A percentile compares a stretch with the other conserved stretches of the same genome.
These are phyloP conservation scores for Mesembryanthemum crystallinum DNA, from an alignment of 148 eudicot species.

Conservation along the genomic window DNA sequence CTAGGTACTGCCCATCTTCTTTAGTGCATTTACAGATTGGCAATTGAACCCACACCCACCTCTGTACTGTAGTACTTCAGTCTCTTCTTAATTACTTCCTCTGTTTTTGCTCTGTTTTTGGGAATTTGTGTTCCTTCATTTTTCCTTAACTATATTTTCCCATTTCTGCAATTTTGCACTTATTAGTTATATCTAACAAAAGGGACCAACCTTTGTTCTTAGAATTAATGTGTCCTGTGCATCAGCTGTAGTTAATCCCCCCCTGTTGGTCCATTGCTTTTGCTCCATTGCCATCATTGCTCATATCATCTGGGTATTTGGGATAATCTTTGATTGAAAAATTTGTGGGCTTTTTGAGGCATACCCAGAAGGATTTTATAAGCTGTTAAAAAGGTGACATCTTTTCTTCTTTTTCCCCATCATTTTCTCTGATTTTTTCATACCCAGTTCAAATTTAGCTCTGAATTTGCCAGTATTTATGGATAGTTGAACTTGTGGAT, in stretches of 20 bases:
- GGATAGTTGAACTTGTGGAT: slow-evolving; percentile 12
- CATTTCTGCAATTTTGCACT: no score
- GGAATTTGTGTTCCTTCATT: not conserved
- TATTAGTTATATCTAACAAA: no score
- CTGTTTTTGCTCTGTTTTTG: slow-evolving; percentile 22
- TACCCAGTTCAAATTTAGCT: not conserved
- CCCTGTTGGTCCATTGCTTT: slow-evolving; percentile 20
- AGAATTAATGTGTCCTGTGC: not conserved
- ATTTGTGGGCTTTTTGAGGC: slow-evolving; percentile 7
- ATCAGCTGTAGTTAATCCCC: slow-evolving; percentile 8
- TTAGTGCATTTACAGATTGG: slow-evolving; percentile 28
- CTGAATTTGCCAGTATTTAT: slow-evolving; percentile 5
- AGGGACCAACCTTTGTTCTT: slow-evolving; percentile 4
- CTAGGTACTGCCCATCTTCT: not conserved
- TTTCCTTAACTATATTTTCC: no score
- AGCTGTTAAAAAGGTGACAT: slow-evolving; percentile 9
- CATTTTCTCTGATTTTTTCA: slow-evolving; percentile 12
- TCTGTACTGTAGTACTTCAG: not conserved
- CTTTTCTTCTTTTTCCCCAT: not conserved
- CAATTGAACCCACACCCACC: slow-evolving; percentile 4
- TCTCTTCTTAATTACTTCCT: slow-evolving; percentile 1
- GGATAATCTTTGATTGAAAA: not conserved
- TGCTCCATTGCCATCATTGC: not conserved
- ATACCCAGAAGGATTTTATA: not conserved
- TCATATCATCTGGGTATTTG: not conserved